Evolutionary conservation across 495 filamentous ascomycete genomes (phyloP).

Genomic region (Penicillium flavigenum): DNA sequence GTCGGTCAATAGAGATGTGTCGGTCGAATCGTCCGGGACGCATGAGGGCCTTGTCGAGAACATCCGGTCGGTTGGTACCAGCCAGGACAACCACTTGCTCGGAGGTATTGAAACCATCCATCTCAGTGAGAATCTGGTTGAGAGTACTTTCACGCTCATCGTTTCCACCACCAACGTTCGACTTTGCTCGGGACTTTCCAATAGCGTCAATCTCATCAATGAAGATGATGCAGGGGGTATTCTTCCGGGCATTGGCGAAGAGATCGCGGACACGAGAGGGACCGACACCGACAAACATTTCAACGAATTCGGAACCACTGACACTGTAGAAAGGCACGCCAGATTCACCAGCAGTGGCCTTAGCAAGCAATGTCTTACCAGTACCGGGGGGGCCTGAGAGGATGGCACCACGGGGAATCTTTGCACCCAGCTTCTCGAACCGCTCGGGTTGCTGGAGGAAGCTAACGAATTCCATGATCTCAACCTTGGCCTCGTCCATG

Average conservation of each 20-base stretch:
- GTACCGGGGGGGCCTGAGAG: conserved; percentile 95
- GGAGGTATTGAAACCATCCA: conserved; percentile 98
- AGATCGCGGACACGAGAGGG: conserved; percentile 92
- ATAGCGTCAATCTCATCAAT: conserved; percentile 99
- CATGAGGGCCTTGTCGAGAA: conserved; percentile 94
- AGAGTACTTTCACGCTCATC: conserved; percentile 95
- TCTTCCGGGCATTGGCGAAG: conserved; percentile 91
- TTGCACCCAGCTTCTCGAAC: conserved; percentile 91
- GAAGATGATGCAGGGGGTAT: conserved; percentile 97
- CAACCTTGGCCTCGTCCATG: conserved; percentile 96
- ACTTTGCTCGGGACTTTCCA: conserved; percentile 80
- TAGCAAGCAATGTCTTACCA: conserved; percentile 95
- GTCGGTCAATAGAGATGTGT: conserved; percentile 88
- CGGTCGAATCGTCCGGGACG: conserved; percentile 95
- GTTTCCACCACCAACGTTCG: conserved; percentile 80
- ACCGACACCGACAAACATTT: conserved; percentile 99
- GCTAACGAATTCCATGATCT: conserved; percentile 99
- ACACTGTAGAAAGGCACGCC: conserved; percentile 96
- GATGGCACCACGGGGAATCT: conserved; percentile 96
- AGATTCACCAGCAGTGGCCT: conserved; percentile 97
- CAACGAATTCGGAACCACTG: conserved; percentile 97
- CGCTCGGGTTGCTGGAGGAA: conserved; percentile 88
- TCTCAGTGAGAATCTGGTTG: conserved; percentile 97
- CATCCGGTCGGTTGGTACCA: conserved; percentile 91
- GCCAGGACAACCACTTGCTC: conserved; percentile 98